Conservation (phyloP, 768 basidiomycete genomes). For the Russula dissimulans region DNA sequence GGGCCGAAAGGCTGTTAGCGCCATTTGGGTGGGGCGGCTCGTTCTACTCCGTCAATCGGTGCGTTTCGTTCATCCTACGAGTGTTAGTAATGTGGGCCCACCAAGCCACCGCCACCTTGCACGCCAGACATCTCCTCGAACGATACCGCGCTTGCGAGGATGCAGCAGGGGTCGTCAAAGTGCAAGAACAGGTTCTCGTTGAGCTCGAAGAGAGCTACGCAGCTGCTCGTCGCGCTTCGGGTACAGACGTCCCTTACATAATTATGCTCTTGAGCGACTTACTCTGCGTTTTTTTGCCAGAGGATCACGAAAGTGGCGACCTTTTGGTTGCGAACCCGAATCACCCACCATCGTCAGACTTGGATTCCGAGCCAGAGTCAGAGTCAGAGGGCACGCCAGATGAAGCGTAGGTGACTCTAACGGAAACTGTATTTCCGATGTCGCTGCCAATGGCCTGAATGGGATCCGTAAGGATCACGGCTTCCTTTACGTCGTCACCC, state of each 20-base stretch:
- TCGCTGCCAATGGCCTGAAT: not conserved
- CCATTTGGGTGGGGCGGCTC: constrained; percentile 89
- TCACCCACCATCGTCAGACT: not conserved
- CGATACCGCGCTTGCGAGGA: constrained; percentile 66
- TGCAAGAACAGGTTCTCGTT: constrained; percentile 60
- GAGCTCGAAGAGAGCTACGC: constrained; percentile 58
- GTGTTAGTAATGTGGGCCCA: not conserved
- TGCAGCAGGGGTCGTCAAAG: constrained; percentile 44
- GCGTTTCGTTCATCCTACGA: constrained; percentile 18
- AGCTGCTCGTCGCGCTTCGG: constrained; percentile 44
- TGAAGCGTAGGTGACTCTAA: not conserved
- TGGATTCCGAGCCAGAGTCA: not conserved
- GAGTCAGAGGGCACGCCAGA: not conserved
- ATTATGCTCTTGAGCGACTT: too few species aligned
- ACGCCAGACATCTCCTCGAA: constrained; percentile 37
- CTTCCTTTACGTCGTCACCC: constrained; percentile 12
- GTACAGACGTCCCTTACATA: constrained; percentile 27
- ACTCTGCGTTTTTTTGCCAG: not conserved
- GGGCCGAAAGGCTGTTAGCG: constrained; percentile 68
- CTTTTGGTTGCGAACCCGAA: constrained; percentile 16
- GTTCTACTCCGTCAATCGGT: constrained; percentile 84
- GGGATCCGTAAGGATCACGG: not conserved
- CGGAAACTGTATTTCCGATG: not conserved
- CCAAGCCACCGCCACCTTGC: not conserved
- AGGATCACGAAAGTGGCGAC: not conserved